Conservation (phyloP, 2,329 filamentous ascomycete species). For the Trichoderma breve region DNA sequence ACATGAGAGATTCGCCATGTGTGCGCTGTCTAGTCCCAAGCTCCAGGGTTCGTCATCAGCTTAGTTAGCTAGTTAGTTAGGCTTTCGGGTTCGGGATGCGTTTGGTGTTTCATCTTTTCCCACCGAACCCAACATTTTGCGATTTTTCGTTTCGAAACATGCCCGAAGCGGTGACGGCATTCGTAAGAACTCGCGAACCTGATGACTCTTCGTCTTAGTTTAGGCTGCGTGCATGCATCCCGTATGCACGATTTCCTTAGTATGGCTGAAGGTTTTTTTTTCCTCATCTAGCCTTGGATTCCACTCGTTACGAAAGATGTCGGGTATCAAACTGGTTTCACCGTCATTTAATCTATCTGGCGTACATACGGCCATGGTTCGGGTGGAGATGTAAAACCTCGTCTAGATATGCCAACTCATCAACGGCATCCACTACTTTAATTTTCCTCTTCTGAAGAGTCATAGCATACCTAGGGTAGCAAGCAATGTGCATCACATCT, state of each 20-base stretch:
- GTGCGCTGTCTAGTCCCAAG: background rate
- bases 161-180: background rate
- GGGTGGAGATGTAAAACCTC: background rate
- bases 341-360: constrained; percentile 11
- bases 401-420: background rate
- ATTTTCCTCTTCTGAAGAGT: background rate
- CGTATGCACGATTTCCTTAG: background rate
- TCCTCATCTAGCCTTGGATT: background rate
- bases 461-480: background rate
- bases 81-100: background rate
- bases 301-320: background rate
- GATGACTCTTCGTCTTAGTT: constrained; percentile 8
- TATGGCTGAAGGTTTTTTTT: background rate
- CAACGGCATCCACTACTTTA: background rate
- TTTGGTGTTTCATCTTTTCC: background rate
- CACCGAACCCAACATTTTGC: background rate
- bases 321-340: constrained; percentile 1
- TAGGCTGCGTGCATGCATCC: background rate
- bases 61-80: background rate
- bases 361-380: background rate
- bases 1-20: background rate
- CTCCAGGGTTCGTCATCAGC: background rate
- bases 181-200: background rate
- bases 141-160: constrained; percentile 7
- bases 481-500: background rate